phyloP scores from a whole-genome alignment of 164 flowering plant species.

The Berberis vulgaris region DNA sequence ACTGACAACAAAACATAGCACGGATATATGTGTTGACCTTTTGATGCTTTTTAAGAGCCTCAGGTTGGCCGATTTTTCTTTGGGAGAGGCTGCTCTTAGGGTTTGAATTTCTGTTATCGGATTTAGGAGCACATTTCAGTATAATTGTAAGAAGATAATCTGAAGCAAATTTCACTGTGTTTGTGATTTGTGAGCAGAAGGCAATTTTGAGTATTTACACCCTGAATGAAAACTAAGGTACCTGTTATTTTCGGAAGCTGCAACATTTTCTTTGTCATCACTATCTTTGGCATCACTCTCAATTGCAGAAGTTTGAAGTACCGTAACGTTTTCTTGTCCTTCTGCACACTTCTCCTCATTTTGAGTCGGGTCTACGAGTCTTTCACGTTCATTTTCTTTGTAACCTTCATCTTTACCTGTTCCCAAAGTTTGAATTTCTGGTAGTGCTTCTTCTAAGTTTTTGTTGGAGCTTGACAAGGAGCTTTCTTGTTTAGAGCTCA shows the following conservation, averaged over 20 bases:
- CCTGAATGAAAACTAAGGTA: neutral
- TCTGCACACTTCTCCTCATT: neutral
- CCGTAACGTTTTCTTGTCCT: slow-evolving; percentile 1
- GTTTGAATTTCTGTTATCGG: slow-evolving; percentile 25
- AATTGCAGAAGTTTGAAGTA: slow-evolving; percentile 8
- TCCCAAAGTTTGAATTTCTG: neutral
- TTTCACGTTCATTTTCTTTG: slow-evolving; percentile 7
- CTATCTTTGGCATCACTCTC: slow-evolving; percentile 17
- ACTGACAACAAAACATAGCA: neutral
- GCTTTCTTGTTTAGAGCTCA: slow-evolving; percentile 1
- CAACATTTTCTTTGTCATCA: slow-evolving; percentile 59
- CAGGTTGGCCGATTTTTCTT: slow-evolving; percentile 16
- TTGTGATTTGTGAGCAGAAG: no score
- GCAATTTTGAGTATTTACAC: neutral
- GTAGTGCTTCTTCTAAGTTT: slow-evolving; percentile 1
- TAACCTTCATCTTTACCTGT: neutral
- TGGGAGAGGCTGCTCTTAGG: slow-evolving; percentile 9
- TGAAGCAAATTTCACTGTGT: neutral
- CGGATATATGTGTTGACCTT: slow-evolving; percentile 20
- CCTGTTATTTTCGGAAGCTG: slow-evolving; percentile 45
- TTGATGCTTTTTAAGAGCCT: slow-evolving; percentile 10
- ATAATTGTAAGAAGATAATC: neutral
- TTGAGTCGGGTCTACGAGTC: neutral
- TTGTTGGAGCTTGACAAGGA: slow-evolving; percentile 12
- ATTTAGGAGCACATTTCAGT: slow-evolving; percentile 2